These are phyloP conservation scores for Nakaseomyces kungkrabaensis DNA, from an alignment of 1,139 yeast species.

Conservation along the genomic window DNA sequence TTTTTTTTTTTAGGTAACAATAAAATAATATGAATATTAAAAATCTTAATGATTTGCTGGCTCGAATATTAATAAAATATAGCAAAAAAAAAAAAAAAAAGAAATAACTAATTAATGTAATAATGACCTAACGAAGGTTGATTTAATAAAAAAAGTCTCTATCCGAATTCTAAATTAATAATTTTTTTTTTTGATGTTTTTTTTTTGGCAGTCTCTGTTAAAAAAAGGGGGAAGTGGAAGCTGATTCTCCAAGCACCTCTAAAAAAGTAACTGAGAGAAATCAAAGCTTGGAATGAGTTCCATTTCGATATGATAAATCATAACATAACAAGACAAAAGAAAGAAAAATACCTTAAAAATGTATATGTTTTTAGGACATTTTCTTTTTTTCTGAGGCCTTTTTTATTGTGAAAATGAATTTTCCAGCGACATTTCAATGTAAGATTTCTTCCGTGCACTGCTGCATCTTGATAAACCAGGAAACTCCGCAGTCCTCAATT, in stretches of 20 bases:
- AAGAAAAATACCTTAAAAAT: no score
- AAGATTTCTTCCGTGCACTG: constrained; percentile 5
- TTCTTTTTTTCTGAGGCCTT: not conserved
- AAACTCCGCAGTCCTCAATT: not conserved
- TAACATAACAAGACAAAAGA: no score
- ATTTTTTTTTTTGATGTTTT: not conserved
- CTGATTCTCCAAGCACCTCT: no score
- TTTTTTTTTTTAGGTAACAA: not conserved
- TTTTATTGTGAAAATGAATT: constrained; percentile 3
- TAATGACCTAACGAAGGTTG: not conserved
- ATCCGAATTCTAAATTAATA: not conserved
- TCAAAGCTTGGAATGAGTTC: no score
- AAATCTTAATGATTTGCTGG: not conserved
- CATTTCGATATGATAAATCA: no score
- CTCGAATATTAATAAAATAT: not conserved
- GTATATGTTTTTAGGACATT: not conserved
- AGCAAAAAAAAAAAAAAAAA: not conserved
- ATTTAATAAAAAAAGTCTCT: not conserved
- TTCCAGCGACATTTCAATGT: constrained; percentile 5
- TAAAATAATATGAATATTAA: not conserved
- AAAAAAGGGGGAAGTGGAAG: not conserved
- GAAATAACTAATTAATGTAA: not conserved
- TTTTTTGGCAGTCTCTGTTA: not conserved
- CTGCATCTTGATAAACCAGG: not conserved
- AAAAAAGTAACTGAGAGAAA: no score